Conservation (phyloP, 2,329 filamentous ascomycete genomes). For the Cladosporium sp. region DNA sequence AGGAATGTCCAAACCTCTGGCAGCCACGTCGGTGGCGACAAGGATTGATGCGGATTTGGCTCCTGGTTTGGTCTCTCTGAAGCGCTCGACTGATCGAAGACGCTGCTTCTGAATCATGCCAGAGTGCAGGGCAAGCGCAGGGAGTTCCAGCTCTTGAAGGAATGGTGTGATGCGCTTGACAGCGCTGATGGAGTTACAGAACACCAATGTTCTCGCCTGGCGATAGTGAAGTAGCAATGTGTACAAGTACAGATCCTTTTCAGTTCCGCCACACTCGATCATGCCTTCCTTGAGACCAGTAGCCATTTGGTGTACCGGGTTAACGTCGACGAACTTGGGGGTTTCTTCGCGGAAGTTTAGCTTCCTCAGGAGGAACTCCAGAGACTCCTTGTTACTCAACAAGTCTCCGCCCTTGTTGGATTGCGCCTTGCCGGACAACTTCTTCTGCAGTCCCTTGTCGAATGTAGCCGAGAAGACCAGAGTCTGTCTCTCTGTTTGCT, state of each 20-base stretch:
- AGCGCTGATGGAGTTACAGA: conserved; percentile 93
- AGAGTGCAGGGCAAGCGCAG: conserved; percentile 79
- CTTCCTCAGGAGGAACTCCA: conserved; percentile 90
- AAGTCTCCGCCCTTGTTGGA: conserved; percentile 56
- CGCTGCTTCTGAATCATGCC: conserved; percentile 96
- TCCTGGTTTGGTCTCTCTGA: conserved; percentile 62
- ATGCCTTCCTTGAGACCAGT: conserved; percentile 82
- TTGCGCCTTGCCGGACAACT: conserved; percentile 76
- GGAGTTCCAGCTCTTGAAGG: conserved; percentile 77
- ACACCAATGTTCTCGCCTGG: conserved; percentile 79
- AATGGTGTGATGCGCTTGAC: conserved; percentile 84
- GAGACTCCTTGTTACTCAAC: conserved; percentile 73
- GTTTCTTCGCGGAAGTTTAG: conserved; percentile 82
- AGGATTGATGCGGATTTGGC: conserved; percentile 62
- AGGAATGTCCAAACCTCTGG: conserved; percentile 89
- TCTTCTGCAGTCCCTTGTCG: conserved; percentile 86
- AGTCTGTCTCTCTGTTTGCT: conserved; percentile 66
- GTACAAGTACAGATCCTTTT: conserved; percentile 97
- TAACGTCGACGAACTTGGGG: conserved; percentile 90
- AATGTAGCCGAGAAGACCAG: conserved; percentile 97
- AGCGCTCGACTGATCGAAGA: conserved; percentile 87
- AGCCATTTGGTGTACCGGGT: conserved; percentile 87
- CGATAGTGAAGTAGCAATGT: conserved; percentile 80
- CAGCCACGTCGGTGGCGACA: conserved; percentile 90
- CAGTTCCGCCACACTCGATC: conserved; percentile 87